phyloP scores from a whole-genome alignment of 2,329 filamentous ascomycete genomes.

The Aphanoascus verrucosus region DNA sequence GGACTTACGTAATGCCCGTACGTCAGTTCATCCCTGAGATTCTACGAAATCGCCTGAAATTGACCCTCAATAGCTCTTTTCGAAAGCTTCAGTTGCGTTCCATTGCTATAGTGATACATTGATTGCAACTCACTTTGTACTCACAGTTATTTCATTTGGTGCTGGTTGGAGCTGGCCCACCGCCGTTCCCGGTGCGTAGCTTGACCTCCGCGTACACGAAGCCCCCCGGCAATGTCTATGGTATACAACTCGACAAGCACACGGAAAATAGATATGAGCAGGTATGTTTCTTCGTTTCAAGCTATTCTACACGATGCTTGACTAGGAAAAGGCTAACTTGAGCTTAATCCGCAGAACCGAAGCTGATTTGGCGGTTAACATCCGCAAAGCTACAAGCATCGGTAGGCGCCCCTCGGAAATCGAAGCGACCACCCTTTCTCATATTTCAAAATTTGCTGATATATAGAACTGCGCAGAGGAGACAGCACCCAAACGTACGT shows the following conservation, averaged over 20 bases:
- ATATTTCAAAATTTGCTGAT: slow-evolving; percentile 1
- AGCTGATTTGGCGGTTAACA: slow-evolving; percentile 54
- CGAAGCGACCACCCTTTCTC: slow-evolving; percentile 11
- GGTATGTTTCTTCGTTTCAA: slow-evolving; percentile 34
- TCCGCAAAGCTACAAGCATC: slow-evolving; percentile 56
- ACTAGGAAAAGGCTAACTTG: slow-evolving; percentile 8
- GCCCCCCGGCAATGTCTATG: slow-evolving; percentile 12
- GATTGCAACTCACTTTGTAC: background rate
- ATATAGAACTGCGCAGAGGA: slow-evolving; percentile 40
- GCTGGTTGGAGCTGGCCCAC: background rate
- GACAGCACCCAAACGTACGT: slow-evolving; percentile 55
- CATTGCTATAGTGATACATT: background rate
- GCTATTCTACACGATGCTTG: background rate
- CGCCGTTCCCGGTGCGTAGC: background rate
- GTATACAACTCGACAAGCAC: slow-evolving; percentile 19
- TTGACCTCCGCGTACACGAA: background rate
- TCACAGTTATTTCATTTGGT: background rate
- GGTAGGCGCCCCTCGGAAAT: slow-evolving; percentile 30
- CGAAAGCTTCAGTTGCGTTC: background rate
- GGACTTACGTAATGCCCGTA: slow-evolving; percentile 6
- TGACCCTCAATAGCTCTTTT: background rate
- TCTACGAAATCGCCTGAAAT: background rate
- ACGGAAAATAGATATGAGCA: slow-evolving; percentile 52
- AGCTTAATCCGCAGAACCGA: slow-evolving; percentile 39
- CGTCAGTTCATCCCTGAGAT: slow-evolving; percentile 6